Conservation (phyloP, 2,329 filamentous ascomycete species). For the Lecanicillium sp. region DNA sequence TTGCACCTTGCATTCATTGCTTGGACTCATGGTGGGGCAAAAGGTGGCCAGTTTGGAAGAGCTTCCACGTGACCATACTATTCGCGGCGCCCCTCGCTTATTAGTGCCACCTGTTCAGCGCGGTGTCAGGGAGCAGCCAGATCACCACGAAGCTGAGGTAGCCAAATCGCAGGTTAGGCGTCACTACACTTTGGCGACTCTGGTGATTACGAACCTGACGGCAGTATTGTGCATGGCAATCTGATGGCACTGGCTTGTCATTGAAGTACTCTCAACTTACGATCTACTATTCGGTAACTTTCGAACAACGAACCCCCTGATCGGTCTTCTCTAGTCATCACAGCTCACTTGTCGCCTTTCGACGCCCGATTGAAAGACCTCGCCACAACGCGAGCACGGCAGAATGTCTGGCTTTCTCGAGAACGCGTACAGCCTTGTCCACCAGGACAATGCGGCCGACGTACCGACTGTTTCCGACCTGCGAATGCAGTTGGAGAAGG, state of each 20-base stretch:
- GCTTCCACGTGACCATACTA: slow-evolving; percentile 25
- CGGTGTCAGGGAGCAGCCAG: slow-evolving; percentile 24
- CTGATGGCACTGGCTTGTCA: slow-evolving; percentile 22
- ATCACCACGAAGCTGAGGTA: slow-evolving; percentile 26
- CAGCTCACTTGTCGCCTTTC: not conserved
- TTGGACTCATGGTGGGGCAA: slow-evolving; percentile 12
- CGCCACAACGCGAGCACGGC: not conserved
- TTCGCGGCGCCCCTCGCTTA: slow-evolving; percentile 9
- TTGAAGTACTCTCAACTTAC: slow-evolving; percentile 6
- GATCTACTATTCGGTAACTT: not conserved
- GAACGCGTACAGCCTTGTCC: slow-evolving; percentile 91
- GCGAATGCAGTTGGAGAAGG: slow-evolving; percentile 88
- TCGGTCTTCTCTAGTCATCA: not conserved
- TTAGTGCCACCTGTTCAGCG: slow-evolving; percentile 34
- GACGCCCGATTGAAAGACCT: not conserved
- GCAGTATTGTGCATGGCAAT: slow-evolving; percentile 18
- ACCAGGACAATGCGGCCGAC: slow-evolving; percentile 94
- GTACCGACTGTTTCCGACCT: slow-evolving; percentile 85
- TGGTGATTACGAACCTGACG: slow-evolving; percentile 19
- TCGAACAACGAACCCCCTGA: slow-evolving; percentile 6
- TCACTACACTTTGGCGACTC: slow-evolving; percentile 19
- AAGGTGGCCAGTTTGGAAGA: slow-evolving; percentile 7
- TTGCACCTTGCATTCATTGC: not conserved
- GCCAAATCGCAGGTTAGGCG: slow-evolving; percentile 17
- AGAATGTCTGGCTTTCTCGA: slow-evolving; percentile 92